phyloP scores from a whole-genome alignment of 345 rosid genomes.

The Lepidium didymum region DNA sequence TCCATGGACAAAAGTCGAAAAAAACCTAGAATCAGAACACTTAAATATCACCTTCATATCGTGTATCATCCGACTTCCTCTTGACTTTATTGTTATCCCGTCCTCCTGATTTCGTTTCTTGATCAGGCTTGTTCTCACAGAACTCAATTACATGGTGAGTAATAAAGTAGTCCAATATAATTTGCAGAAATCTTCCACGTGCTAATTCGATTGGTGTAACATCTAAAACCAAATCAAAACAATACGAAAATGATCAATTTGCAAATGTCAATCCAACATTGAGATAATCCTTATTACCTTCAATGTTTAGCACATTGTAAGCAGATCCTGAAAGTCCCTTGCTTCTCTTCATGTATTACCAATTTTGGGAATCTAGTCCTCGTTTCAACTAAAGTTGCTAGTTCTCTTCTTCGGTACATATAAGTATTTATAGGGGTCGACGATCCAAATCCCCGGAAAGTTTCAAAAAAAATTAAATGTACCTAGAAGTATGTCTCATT shows the following conservation, averaged over 20 bases:
- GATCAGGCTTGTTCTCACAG: slow-evolving; percentile 43
- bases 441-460: no score
- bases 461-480: no score
- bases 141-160: slow-evolving; percentile 54
- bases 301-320: slow-evolving; percentile 47
- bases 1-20: no score
- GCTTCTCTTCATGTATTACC: slow-evolving; percentile 57
- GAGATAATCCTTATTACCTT: slow-evolving; percentile 41
- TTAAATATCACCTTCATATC: slow-evolving; percentile 82
- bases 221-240: slow-evolving; percentile 34
- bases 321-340: slow-evolving; percentile 38
- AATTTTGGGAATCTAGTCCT: no score
- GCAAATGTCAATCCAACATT: background rate
- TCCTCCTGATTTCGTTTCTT: slow-evolving; percentile 40
- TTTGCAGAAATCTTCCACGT: slow-evolving; percentile 67
- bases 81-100: slow-evolving; percentile 37
- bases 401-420: no score
- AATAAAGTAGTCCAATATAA: slow-evolving; percentile 73
- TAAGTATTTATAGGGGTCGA: no score
- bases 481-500: no score
- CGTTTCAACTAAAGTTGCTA: no score
- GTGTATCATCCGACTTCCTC: slow-evolving; percentile 70
- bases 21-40: no score
- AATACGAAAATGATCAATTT: background rate
- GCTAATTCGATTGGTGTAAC: slow-evolving; percentile 82